A percentile compares a stretch with the other conserved stretches of the same genome.
Conservation (phyloP, 1,139 yeast species). For the Candida sojae region DNA sequence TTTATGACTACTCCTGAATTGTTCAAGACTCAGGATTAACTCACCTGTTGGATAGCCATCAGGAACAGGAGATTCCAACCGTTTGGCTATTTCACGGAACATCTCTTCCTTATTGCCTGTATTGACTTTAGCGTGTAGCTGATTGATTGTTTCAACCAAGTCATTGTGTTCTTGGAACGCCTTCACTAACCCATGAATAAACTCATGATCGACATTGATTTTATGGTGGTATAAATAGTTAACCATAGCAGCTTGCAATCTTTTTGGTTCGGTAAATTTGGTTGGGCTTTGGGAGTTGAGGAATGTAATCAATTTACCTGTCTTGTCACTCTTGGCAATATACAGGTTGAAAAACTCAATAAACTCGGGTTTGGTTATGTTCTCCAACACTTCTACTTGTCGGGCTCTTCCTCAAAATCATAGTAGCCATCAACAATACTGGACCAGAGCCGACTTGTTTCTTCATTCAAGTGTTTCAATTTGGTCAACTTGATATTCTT, state of each 20-base stretch:
- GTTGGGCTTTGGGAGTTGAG: slow-evolving; percentile 60
- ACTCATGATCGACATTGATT: slow-evolving; percentile 27
- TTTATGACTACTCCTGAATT: slow-evolving; percentile 25
- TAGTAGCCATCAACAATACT: slow-evolving; percentile 74
- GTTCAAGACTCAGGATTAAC: slow-evolving; percentile 18
- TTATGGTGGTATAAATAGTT: slow-evolving; percentile 28
- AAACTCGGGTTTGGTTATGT: slow-evolving; percentile 59
- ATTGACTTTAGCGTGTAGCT: slow-evolving; percentile 11
- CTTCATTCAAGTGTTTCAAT: slow-evolving; percentile 77
- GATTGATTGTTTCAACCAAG: slow-evolving; percentile 17
- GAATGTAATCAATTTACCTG: slow-evolving; percentile 62
- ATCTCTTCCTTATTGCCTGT: slow-evolving; percentile 8
- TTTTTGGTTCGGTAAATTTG: slow-evolving; percentile 22
- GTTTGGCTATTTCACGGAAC: slow-evolving; percentile 15
- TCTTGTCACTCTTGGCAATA: slow-evolving; percentile 29
- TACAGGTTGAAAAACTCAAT: slow-evolving; percentile 55
- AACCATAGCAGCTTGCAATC: slow-evolving; percentile 26
- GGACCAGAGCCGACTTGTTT: slow-evolving; percentile 64
- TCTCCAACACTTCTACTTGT: slow-evolving; percentile 58
- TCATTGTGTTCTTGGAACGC: slow-evolving; percentile 17
- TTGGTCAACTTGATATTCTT: slow-evolving; percentile 67
- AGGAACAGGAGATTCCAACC: slow-evolving; percentile 26
- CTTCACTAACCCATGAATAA: slow-evolving; percentile 26
- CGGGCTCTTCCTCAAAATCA: slow-evolving; percentile 62
- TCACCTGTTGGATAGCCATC: slow-evolving; percentile 29